Base-by-base conservation (phyloP, 768 basidiomycete species). In the Amanita pseudoporphyria region DNA sequence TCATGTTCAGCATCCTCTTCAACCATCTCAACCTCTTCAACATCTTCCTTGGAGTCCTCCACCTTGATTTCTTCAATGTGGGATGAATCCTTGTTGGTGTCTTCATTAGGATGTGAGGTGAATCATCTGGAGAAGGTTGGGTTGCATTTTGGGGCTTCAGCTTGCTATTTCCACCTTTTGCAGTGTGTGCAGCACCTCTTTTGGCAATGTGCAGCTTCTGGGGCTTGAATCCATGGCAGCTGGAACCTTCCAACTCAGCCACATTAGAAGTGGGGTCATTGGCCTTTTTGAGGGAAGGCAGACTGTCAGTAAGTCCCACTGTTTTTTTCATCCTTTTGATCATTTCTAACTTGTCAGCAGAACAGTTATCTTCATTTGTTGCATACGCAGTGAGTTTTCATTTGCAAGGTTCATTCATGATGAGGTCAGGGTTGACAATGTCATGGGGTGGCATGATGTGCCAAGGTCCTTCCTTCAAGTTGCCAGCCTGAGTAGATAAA, bases 271-370 rank as follows among this genome's bases (percentile, higher is more conserved):
- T 12, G 4, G 39, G 39, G 6, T 40, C 21, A 22, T 40, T 12
- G 12, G 5, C 16, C 4, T 40, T 40, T 9, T 40, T 18, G 19
- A 19, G 39, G 39, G 39, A 40, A 40, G 19, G 39, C 4, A 40
- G 16, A 40, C 39, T 40, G 39, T 40, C 12, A 4, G 39, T 40
- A 22, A 40, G 39, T 12, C 39, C 39, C 16, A 19, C 39, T 12
- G 12, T 40, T 40, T 40, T 40, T 40, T 40, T 40, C 39, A 40
- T 40, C 39, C 39, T 40, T 18, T 40, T 40, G 39, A 40, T 40
- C 19, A 18, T 40, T 40, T 40, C 39, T 40, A 12, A 40, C 39
- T 40, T 40, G 39, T 40, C 39, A 19, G 39, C 39, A 9, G 39
- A n/a, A n/a, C n/a, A n/a, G n/a, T n/a, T n/a, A n/a, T n/a, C n/a